phyloP scores from a whole-genome alignment of 1,284 basidiomycete genomes.

The Marasmius fiardii region DNA sequence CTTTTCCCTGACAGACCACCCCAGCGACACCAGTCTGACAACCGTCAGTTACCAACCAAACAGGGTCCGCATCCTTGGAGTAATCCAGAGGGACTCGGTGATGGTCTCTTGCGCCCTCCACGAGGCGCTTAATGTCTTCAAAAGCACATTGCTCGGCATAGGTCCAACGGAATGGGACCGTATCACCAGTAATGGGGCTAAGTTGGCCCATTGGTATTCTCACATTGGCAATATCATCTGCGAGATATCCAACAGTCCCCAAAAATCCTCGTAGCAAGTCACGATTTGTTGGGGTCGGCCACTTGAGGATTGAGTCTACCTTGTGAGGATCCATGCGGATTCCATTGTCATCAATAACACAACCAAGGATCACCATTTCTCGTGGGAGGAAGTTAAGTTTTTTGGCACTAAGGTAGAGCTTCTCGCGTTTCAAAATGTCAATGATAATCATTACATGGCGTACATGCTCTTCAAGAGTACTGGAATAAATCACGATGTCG shows the following conservation, averaged over 20 bases:
- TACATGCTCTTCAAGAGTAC: constrained; percentile 25
- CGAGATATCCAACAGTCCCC: constrained; percentile 12
- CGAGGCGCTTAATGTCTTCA: constrained; percentile 29
- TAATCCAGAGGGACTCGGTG: constrained; percentile 22
- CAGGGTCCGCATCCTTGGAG: constrained; percentile 9
- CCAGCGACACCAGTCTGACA: constrained; percentile 22
- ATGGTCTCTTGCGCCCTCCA: constrained; percentile 8
- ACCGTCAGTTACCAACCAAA: constrained; percentile 26
- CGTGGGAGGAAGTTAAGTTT: constrained; percentile 24
- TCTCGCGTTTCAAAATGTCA: constrained; percentile 19
- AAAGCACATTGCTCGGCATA: constrained; percentile 11
- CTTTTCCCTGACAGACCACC: constrained; percentile 19
- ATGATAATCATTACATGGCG: constrained; percentile 21
- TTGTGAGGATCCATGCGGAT: constrained; percentile 34
- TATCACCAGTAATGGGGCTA: constrained; percentile 9
- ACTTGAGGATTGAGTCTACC: constrained; percentile 27
- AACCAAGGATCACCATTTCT: constrained; percentile 23
- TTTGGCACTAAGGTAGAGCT: constrained; percentile 22
- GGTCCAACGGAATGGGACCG: constrained; percentile 12
- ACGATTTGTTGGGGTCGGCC: constrained; percentile 14
- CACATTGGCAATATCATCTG: constrained; percentile 9
- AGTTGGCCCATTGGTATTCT: constrained; percentile 13
- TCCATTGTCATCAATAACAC: constrained; percentile 22
- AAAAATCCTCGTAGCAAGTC: constrained; percentile 11
- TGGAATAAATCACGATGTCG: constrained; percentile 27